These are phyloP conservation scores for Triangularia setosa DNA, from an alignment of 2,329 filamentous ascomycete species.

Conservation along the genomic window DNA sequence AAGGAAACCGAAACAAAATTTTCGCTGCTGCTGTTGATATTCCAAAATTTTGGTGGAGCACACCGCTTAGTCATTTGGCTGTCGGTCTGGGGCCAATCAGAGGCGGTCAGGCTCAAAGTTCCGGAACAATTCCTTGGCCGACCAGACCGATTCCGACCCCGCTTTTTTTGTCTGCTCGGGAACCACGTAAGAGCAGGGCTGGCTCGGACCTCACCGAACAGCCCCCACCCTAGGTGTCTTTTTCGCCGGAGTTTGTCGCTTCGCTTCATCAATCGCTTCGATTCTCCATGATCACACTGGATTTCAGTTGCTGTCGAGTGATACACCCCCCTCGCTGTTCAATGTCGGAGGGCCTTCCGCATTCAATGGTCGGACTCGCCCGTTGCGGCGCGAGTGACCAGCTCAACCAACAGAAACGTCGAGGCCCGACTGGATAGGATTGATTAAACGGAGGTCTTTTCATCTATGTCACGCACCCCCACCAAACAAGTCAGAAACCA, in stretches of 20 bases:
- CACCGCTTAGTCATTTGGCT: slow-evolving; percentile 19
- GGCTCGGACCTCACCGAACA: not conserved
- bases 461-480: slow-evolving; percentile 21
- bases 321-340: not conserved
- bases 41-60: slow-evolving; percentile 19
- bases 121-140: slow-evolving; percentile 7
- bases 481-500: slow-evolving; percentile 1
- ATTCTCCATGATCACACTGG: not conserved
- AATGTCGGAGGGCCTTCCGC: slow-evolving; percentile 25
- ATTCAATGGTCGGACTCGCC: slow-evolving; percentile 23
- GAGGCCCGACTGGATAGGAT: slow-evolving; percentile 11
- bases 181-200: not conserved
- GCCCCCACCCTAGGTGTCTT: not conserved
- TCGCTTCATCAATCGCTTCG: not conserved
- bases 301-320: not conserved
- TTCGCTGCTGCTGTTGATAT: slow-evolving; percentile 23
- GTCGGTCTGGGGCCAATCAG: slow-evolving; percentile 2
- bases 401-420: slow-evolving; percentile 8
- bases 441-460: slow-evolving; percentile 19
- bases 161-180: not conserved
- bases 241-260: not conserved
- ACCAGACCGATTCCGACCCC: not conserved
- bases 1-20: slow-evolving; percentile 33
- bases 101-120: not conserved
- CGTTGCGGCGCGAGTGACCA: slow-evolving; percentile 10